Evolutionary conservation across 768 basidiomycete genomes (phyloP), one percentile per base, ranked within the genome.

Genomic region (Tulasnella sp.): DNA sequence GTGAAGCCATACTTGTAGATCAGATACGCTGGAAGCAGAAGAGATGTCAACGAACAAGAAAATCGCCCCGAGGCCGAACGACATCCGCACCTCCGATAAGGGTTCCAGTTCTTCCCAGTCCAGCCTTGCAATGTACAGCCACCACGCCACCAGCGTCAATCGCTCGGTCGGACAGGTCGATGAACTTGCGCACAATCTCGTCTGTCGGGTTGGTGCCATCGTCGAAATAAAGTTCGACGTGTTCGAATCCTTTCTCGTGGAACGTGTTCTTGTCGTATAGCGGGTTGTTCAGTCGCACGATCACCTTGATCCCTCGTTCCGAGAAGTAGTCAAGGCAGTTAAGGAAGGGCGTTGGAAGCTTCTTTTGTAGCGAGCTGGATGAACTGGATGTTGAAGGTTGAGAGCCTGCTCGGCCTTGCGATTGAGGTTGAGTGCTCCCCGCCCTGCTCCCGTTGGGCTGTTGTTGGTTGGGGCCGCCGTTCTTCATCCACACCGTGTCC

Each of bases 1-100:
- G 96, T 94, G 82, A 99, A 99, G 29, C 93, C 94, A 80, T 98
- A 97, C 83, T 98, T 98, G 93, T 97, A 99, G 78, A 97, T 93
- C 75, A 99, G 88, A 86, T 98, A 99, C 11, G 97, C 97, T 85
- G 75, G 11, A 71, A 42, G 17, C 36, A 25, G 22, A 58, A 64
- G 31, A 64, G 17, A 14, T 22, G 31, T 36, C n/a, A 75, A 9
- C 36, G 15, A 40, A 37, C 19, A n/a, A n/a, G 14, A 22, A 22
- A 36, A 49, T 58, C n/a, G 49, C 31, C 52, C 17, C 36, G 39
- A 11, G 15, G n/a, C 22, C 58, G 58, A 52, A 37, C 29, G 73
- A 29, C 52, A 31, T 34, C 76, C 81, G 76, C 58, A 83, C 83
- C 84, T 42, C 97, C 97, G 78, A 99, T 97, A 77, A 99, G 86